phyloP scores from a whole-genome alignment of 371 early-diverging fungal species.

The Parasitella parasitica region DNA sequence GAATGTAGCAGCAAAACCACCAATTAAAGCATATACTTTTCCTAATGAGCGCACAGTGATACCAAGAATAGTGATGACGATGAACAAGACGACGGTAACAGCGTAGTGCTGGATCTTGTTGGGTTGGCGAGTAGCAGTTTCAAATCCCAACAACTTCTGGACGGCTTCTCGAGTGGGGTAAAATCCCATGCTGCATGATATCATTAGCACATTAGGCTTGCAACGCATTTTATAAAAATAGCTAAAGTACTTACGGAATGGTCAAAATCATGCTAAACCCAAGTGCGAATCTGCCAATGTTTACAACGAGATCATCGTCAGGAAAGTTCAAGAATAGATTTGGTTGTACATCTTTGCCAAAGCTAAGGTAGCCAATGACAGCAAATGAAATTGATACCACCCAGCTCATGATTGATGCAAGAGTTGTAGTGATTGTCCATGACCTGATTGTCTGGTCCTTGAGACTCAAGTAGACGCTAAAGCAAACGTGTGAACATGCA shows the following conservation, averaged over 20 bases:
- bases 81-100: conserved; percentile 45
- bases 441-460: conserved; percentile 40
- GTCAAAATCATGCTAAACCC: conserved; percentile 62
- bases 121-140: conserved; percentile 42
- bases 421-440: conserved; percentile 47
- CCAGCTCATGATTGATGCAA: conserved; percentile 56
- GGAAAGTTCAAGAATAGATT: conserved; percentile 64
- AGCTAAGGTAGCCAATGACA: conserved; percentile 54
- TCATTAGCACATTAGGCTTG: conserved; percentile 5
- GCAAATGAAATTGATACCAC: conserved; percentile 58
- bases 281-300: conserved; percentile 51
- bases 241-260: conserved; percentile 46
- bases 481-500: conserved; percentile 58
- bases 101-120: conserved; percentile 43
- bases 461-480: conserved; percentile 52
- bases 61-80: conserved; percentile 43
- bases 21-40: conserved; percentile 55
- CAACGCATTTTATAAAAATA: not conserved
- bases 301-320: conserved; percentile 48
- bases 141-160: conserved; percentile 54
- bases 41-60: conserved; percentile 49
- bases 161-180: conserved; percentile 58
- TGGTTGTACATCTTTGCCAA: conserved; percentile 55
- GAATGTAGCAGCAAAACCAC: conserved; percentile 56
- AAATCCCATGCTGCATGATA: conserved; percentile 46